A percentile compares a stretch with the other conserved stretches of the same genome.
These are phyloP conservation scores for Fusarium sp. DNA, from an alignment of 2,329 filamentous ascomycete genomes.

Conservation along the genomic window DNA sequence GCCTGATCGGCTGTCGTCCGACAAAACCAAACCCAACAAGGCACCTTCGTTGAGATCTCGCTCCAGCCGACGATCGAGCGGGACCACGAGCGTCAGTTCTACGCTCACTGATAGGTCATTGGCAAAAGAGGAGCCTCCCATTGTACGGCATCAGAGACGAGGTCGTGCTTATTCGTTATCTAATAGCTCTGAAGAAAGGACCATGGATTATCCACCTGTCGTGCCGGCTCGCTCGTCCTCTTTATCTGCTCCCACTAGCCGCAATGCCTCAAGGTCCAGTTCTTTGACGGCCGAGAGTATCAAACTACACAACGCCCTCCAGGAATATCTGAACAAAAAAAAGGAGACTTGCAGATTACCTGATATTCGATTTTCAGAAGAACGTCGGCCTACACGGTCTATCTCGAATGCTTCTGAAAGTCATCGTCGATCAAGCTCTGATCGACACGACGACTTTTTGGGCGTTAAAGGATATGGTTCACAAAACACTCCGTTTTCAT, in stretches of 20 bases:
- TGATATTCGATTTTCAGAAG: constrained; percentile 29
- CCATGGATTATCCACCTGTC: constrained; percentile 67
- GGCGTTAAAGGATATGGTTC: constrained; percentile 63
- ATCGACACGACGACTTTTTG: constrained; percentile 63
- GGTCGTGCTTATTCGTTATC: constrained; percentile 58
- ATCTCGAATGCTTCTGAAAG: constrained; percentile 45
- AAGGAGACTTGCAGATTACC: constrained; percentile 17
- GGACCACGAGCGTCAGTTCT: constrained; percentile 63
- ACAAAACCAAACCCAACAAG: constrained; percentile 59
- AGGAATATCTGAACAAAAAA: constrained; percentile 41
- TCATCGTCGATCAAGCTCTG: constrained; percentile 51
- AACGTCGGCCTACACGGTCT: constrained; percentile 6
- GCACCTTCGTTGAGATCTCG: constrained; percentile 67
- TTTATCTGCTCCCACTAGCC: constrained; percentile 69
- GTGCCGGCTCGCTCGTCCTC: constrained; percentile 68
- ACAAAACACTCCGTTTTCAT: constrained; percentile 69
- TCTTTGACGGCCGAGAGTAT: constrained; percentile 68
- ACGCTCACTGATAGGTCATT: constrained; percentile 55
- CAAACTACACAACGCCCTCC: constrained; percentile 60
- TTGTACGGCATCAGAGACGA: constrained; percentile 54
- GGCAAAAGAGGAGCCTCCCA: constrained; percentile 51
- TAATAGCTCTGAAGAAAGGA: constrained; percentile 62
- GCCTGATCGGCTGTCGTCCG: constrained; percentile 65
- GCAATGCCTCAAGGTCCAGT: constrained; percentile 62
- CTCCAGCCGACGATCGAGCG: constrained; percentile 65